A percentile compares a stretch with the other conserved stretches of the same genome.
Evolutionary conservation across 1,284 basidiomycete species (phyloP).

Genomic region (Cutaneotrichosporon sp.): DNA sequence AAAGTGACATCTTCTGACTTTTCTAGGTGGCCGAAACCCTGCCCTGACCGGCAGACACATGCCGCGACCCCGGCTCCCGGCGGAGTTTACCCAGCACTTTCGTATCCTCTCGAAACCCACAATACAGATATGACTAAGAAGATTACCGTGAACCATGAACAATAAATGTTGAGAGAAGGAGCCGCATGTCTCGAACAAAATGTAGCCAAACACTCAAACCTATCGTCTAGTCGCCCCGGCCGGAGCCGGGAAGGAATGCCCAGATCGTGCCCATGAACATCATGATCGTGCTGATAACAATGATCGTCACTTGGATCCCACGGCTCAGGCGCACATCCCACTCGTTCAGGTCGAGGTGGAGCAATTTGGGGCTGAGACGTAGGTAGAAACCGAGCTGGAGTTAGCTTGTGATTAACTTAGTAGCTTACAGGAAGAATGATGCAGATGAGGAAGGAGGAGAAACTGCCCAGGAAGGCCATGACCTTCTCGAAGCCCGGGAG

Average conservation of each 20-base stretch:
- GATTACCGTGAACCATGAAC: too few species aligned
- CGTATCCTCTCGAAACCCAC: too few species aligned
- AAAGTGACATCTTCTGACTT: too few species aligned
- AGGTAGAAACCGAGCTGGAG: conserved; percentile 41
- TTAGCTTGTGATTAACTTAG: not conserved
- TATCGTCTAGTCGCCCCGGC: not conserved
- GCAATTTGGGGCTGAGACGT: conserved; percentile 29
- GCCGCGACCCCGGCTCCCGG: too few species aligned
- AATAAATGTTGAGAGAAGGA: too few species aligned
- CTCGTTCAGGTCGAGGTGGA: conserved; percentile 35
- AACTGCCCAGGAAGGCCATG: conserved; percentile 86
- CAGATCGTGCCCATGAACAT: conserved; percentile 72
- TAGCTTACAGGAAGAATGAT: conserved; percentile 67
- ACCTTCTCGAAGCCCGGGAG: conserved; percentile 57
- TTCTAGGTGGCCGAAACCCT: too few species aligned
- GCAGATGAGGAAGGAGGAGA: conserved; percentile 76
- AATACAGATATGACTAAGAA: too few species aligned
- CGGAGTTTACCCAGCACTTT: too few species aligned
- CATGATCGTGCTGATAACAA: conserved; percentile 61
- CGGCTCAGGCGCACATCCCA: conserved; percentile 56
- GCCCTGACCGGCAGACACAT: too few species aligned
- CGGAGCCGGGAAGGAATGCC: conserved; percentile 53
- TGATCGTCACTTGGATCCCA: conserved; percentile 55
- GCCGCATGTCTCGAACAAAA: too few species aligned
- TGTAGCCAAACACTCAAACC: too few species aligned